Evolutionary conservation across 352 stramenopile species (phyloP), one percentile per base, ranked within the genome.

Genomic region (Phytophthora hibernalis): DNA sequence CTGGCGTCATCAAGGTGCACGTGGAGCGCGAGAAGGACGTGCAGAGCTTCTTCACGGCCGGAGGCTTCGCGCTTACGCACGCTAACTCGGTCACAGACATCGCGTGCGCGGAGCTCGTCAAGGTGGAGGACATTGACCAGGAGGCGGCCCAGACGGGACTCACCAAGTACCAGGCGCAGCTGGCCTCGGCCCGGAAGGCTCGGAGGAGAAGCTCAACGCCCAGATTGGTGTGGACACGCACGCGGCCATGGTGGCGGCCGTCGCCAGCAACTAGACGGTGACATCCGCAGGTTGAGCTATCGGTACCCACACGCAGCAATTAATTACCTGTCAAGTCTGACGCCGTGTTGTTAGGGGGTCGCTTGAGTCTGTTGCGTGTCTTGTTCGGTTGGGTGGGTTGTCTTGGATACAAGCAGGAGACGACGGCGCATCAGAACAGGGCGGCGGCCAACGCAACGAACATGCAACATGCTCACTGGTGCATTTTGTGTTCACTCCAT

Each of bases 11-110:
- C 67, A 91, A 92, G 71, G 87, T 95, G 47, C 87, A 95, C 76
- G 74, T 92, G 35, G 81, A 92, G 65, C 81, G 85, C 54, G 87
- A 93, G 69, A 89, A 89, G 76, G 83, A 93, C 49, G 78, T 95
- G 35, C 95, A 99, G 79, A 98, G 97, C 77, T 99, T 98, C 83
- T 99, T 99, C 85, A 98, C 98, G 58, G 85, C 95, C 33, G 97
- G 96, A 65, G 97, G 97, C 68, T 99, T 99, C 69, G 95, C 97
- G 37, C 80, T 99, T 63, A 99, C 96, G 53, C 96, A 99, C 81
- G 88, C 89, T 54, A 95, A 98, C 79, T 99, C 95, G 56, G 82
- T 93, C 47, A 99, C 37, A 16, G 37, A 99, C 37, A 31, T 31
- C 26, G 26, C 26, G 2, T 31, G 26, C 26, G 26, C 26, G 5